phyloP scores from a whole-genome alignment of 148 eudicot species.

The Chenopodium suecicum region DNA sequence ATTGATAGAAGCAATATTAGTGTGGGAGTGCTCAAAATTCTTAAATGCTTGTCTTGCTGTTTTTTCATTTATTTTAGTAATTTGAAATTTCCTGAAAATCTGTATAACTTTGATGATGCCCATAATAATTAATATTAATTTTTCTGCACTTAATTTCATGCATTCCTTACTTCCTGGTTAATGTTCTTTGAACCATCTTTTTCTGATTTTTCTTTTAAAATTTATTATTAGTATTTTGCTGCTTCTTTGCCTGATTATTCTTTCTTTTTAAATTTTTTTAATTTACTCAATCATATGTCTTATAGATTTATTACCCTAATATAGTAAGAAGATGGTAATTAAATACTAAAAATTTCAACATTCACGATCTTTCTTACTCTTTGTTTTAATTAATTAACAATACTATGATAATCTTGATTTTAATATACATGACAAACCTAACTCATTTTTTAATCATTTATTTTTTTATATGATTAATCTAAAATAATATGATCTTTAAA shows the following conservation, averaged over 20 bases:
- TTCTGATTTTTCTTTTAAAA: background rate
- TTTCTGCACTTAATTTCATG: conserved; percentile 24
- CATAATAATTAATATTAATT: background rate
- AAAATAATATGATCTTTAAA: too few relatives aligned
- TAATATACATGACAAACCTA: conserved; percentile 5
- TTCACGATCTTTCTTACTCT: conserved; percentile 27
- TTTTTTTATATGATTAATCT: background rate
- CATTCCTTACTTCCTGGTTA: background rate
- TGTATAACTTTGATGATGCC: background rate
- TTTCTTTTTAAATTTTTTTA: background rate
- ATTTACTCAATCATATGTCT: background rate
- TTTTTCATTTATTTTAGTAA: background rate
- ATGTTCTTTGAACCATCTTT: conserved; percentile 2
- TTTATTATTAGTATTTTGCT: background rate
- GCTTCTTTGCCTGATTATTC: background rate
- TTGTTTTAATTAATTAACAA: conserved; percentile 1
- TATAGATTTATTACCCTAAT: background rate
- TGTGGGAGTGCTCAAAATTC: conserved; percentile 27
- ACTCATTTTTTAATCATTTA: background rate
- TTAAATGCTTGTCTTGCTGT: conserved; percentile 23
- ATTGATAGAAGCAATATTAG: conserved; percentile 18
- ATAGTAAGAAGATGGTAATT: background rate
- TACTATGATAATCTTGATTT: conserved; percentile 12
- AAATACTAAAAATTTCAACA: background rate
- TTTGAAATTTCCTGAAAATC: conserved; percentile 6